Evolutionary conservation across 331 rosid genomes (phyloP).

Genomic region (Telfairia occidentalis): DNA sequence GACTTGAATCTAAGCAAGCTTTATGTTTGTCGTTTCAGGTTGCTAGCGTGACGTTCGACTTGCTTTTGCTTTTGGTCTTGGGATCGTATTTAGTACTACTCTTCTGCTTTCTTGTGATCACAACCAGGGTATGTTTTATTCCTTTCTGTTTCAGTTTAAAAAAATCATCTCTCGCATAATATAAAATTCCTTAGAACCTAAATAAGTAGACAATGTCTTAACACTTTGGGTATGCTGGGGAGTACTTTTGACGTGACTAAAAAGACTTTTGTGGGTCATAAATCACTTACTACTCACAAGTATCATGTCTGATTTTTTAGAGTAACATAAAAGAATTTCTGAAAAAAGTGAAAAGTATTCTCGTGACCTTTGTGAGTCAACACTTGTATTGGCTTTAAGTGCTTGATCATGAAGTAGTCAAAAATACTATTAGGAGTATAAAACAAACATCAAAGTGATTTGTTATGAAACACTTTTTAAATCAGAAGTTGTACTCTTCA

Average conservation of each 20-base stretch:
- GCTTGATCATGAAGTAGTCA: neutral
- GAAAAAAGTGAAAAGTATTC: neutral
- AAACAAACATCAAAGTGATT: neutral
- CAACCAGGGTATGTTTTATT: slow-evolving; percentile 66
- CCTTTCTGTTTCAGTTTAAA: neutral
- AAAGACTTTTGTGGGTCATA: neutral
- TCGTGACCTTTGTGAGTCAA: neutral
- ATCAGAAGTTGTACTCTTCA: neutral
- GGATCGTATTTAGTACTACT: slow-evolving; percentile 89
- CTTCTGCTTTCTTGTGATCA: slow-evolving; percentile 91
- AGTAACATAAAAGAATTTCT: neutral
- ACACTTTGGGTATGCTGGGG: too few species aligned
- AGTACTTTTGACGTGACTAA: neutral
- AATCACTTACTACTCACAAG: neutral
- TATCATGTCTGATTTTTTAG: neutral
- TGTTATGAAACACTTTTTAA: neutral
- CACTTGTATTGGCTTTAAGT: neutral
- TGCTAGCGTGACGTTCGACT: slow-evolving; percentile 92
- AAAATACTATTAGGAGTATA: neutral
- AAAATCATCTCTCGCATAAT: neutral
- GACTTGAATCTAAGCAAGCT: neutral
- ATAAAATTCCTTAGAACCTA: neutral
- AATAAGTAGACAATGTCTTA: neutral
- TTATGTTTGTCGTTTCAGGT: slow-evolving; percentile 42
- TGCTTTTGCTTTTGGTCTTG: slow-evolving; percentile 81